Evolutionary conservation across 2,329 filamentous ascomycete species (phyloP), one percentile per base, ranked within the genome.

Genomic region (Apiospora saccharicola): DNA sequence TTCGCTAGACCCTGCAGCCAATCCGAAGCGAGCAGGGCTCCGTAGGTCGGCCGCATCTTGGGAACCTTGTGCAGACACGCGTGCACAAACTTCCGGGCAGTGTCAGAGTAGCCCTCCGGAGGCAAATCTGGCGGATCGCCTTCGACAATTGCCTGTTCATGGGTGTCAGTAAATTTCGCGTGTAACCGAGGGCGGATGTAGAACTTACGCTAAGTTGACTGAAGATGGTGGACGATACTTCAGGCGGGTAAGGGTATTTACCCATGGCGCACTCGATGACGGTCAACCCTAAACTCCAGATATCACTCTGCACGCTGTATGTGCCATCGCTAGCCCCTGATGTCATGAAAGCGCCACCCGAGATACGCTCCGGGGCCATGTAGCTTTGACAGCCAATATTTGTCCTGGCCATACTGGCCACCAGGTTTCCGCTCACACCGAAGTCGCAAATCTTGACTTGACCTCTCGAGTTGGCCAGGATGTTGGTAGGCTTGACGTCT

Each of bases 321-420:
- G 96, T 97, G 72, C 96, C 96, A 73, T 92, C 92, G 7, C 90
- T 91, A 90, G 24, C 91, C 37, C 92, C 92, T 4, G 90, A 88
- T 74, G 92, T 89, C 72, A 93, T 90, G 78, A 95, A 90, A 30
- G 93, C 93, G 72, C 95, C 95, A 68, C 94, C 94, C 12, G 94
- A 94, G 78, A 99, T 99, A 75, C 96, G 88, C 82, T 99, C 96
- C 0, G 96, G 96, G 0, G 96, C 96, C 96, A 99, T 99, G 84
- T 99, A 99, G 80, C 95, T 98, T 84, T 99, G 96, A 79, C 96
- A 99, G 51, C 96, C 96, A 78, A 99, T 99, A 81, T 99, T 99
- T 41, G 96, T 99, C 84, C 97, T 98, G 70, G 96, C 96, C 78
- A 98, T 98, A 85, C 95, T 98, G 34, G 96, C 96, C 30, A 99